Base-by-base conservation (phyloP, 2,329 filamentous ascomycete genomes). In the Aspergillus sp. region DNA sequence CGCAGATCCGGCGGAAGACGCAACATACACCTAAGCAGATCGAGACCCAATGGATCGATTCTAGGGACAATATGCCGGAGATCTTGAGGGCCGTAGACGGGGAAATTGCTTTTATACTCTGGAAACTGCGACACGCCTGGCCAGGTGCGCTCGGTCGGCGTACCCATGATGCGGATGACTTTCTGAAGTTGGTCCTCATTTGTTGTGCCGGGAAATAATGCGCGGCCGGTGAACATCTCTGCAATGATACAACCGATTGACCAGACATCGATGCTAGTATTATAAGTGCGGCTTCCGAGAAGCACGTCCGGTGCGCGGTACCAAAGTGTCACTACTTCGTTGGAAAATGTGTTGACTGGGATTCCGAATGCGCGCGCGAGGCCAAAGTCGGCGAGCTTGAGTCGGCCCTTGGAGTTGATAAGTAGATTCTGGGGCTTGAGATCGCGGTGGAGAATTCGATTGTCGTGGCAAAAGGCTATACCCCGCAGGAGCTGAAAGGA, bases 191-290 rank as follows among this genome's bases (percentile, higher is more conserved):
- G 93, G 72, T 97, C 93, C 74, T 97, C 93, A 74, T 97, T 97
- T 39, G 93, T 96, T 2, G 93, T 97, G 55, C 93, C 93, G 0
- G 93, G 93, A 78, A 97, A 97, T 5, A 97, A 83, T 0, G 93
- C 93, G 21, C 93, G 84, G 6, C 93, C 93, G 0, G 92, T 96
- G 75, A 93, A 97, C 93, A 98, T 96, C 77, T 98, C 93, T 12
- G 93, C 93, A 91, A 97, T 96, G 80, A 98, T 98, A 76, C 93
- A 97, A 55, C 93, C 93, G 7, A 93, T 93, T 14, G 90, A 96
- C 93, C 93, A 98, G 72, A 98, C 97, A 72, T 98, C 93, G 73
- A 98, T 97, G 77, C 90, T 95, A n/a, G 93, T 97, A 77, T 96
- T 97, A 80, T 98, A 98, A 11, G 92, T 96, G 62, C 93, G 82